These are phyloP conservation scores for Sarocladium brachiariae DNA, from an alignment of 2,329 filamentous ascomycete genomes.

Conservation along the genomic window DNA sequence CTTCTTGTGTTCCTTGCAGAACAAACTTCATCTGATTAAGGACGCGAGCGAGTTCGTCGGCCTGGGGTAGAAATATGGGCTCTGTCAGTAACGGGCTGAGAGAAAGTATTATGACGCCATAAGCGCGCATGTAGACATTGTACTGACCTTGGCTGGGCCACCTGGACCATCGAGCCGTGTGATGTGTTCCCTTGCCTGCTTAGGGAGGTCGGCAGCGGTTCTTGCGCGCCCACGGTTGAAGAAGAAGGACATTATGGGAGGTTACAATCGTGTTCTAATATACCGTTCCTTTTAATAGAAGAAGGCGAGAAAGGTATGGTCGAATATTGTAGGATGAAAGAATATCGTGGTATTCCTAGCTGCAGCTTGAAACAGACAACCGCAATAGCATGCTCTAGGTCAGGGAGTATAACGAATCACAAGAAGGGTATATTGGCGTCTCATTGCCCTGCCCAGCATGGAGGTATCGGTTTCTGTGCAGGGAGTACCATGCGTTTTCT, in stretches of 20 bases:
- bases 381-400: neutral
- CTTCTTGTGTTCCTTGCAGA: constrained; percentile 87
- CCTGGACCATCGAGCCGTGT: constrained; percentile 44
- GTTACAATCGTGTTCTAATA: too few relatives aligned
- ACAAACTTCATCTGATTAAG: constrained; percentile 87
- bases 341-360: too few relatives aligned
- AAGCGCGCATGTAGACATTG: too few relatives aligned
- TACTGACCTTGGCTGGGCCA: constrained; percentile 38
- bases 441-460: too few relatives aligned
- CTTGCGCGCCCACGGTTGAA: constrained; percentile 47
- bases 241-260: constrained; percentile 43
- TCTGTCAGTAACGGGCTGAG: too few relatives aligned
- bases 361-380: neutral
- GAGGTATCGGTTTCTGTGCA: too few relatives aligned
- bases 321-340: too few relatives aligned
- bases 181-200: constrained; percentile 49
- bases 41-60: constrained; percentile 80
- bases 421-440: neutral
- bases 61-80: constrained; percentile 38
- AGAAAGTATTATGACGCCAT: too few relatives aligned
- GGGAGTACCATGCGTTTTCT: neutral
- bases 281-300: too few relatives aligned
- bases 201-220: constrained; percentile 46
- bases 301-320: too few relatives aligned
- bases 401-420: neutral